phyloP scores from a whole-genome alignment of 164 flowering plant genomes.

The Liriodendron chinense region DNA sequence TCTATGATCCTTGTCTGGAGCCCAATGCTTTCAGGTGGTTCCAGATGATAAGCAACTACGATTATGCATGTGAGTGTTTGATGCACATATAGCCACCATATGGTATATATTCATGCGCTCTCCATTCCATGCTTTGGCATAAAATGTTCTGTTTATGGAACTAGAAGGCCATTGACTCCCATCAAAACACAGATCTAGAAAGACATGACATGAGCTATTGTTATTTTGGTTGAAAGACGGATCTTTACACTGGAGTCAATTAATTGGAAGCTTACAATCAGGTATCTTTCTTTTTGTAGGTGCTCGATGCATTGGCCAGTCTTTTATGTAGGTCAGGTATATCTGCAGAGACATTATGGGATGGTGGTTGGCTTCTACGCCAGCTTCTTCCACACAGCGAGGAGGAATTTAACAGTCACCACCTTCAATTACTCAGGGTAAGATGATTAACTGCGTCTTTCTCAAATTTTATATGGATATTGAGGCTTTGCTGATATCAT shows the following conservation, averaged over 20 bases:
- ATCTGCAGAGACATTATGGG: constrained; percentile 92
- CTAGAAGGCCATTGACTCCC: neutral
- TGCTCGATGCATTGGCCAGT: constrained; percentile 79
- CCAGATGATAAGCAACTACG: too few species aligned
- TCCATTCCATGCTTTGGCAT: too few species aligned
- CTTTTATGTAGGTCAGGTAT: constrained; percentile 82
- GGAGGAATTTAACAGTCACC: constrained; percentile 68
- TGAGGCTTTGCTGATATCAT: neutral
- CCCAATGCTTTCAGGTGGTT: too few species aligned
- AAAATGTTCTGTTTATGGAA: neutral
- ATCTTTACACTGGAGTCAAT: neutral
- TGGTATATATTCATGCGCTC: too few species aligned
- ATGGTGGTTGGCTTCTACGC: constrained; percentile 97
- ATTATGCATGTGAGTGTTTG: too few species aligned
- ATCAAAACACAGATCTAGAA: neutral
- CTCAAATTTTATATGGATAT: neutral
- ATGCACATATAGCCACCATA: too few species aligned
- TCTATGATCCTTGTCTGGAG: too few species aligned
- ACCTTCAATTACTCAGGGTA: constrained; percentile 67
- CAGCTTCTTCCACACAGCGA: constrained; percentile 90
- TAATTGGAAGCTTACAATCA: neutral
- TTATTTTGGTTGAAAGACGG: neutral
- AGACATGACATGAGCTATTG: neutral
- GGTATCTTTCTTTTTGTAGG: constrained; percentile 40
- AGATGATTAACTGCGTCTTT: constrained; percentile 9